Conservation (phyloP, 2,329 filamentous ascomycete genomes). For the Microsporum audouinii region DNA sequence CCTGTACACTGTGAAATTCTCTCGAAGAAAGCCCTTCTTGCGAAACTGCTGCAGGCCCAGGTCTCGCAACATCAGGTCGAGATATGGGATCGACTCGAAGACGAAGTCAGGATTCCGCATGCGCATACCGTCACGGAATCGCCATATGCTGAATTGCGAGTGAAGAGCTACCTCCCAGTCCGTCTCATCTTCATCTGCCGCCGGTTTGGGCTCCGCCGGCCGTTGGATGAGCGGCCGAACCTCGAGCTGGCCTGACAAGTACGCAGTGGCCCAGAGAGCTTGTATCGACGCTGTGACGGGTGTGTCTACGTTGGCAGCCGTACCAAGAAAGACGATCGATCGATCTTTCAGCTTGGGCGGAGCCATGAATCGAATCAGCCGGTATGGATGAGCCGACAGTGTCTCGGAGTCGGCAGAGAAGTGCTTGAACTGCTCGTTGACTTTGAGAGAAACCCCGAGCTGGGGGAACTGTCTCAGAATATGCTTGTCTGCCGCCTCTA, state of each 20-base stretch:
- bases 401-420: slow-evolving; percentile 15
- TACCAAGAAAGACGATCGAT: slow-evolving; percentile 40
- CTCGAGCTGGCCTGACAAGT: slow-evolving; percentile 45
- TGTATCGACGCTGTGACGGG: slow-evolving; percentile 31
- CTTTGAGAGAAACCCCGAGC: slow-evolving; percentile 32
- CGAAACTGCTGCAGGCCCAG: slow-evolving; percentile 45
- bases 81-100: slow-evolving; percentile 64
- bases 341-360: slow-evolving; percentile 33
- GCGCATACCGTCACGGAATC: slow-evolving; percentile 49
- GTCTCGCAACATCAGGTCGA: slow-evolving; percentile 57
- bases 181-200: slow-evolving; percentile 26
- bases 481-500: slow-evolving; percentile 34
- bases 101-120: slow-evolving; percentile 47
- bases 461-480: slow-evolving; percentile 39
- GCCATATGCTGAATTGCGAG: slow-evolving; percentile 57
- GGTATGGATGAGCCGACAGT: slow-evolving; percentile 24
- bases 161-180: slow-evolving; percentile 50
- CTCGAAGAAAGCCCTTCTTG: slow-evolving; percentile 25
- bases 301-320: slow-evolving; percentile 31
- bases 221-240: slow-evolving; percentile 10
- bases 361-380: slow-evolving; percentile 38
- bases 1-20: slow-evolving; percentile 30
- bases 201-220: background rate
- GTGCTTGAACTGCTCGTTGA: slow-evolving; percentile 9
- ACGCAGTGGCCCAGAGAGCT: slow-evolving; percentile 55